Conservation (phyloP, 2,329 filamentous ascomycete species). For the Aspergillus clavatus region DNA sequence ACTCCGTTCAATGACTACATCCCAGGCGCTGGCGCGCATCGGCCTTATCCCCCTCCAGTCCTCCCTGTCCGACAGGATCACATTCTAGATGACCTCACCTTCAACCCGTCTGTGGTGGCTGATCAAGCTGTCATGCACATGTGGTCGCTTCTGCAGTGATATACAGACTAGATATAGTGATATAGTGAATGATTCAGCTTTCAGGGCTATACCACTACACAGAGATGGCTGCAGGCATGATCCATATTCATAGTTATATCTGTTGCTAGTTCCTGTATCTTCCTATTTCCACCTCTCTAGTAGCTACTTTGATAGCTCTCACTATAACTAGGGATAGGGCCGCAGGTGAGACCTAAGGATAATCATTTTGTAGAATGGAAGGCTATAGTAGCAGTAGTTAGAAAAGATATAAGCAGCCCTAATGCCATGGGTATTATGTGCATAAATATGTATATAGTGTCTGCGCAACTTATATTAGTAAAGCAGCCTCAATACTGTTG, state of each 20-base stretch:
- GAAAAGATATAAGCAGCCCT: background rate
- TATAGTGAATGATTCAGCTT: background rate
- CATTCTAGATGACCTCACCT: background rate
- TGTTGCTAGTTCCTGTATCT: background rate
- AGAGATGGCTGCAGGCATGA: background rate
- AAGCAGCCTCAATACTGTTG: background rate
- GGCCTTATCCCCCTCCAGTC: background rate
- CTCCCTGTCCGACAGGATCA: background rate
- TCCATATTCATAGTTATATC: background rate
- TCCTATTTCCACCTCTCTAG: background rate
- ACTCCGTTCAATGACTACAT: background rate
- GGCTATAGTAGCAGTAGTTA: background rate
- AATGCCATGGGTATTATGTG: background rate
- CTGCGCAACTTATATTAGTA: background rate
- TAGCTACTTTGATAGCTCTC: background rate
- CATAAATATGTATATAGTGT: background rate
- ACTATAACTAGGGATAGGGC: background rate
- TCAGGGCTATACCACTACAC: background rate
- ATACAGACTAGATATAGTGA: background rate
- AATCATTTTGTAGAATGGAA: background rate
- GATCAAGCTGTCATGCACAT: background rate
- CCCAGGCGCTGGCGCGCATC: background rate
- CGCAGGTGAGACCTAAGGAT: background rate
- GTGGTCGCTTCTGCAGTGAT: background rate
- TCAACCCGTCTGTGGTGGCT: background rate